These are phyloP conservation scores for Claviceps citrina DNA, from an alignment of 2,329 filamentous ascomycete species.

Conservation along the genomic window DNA sequence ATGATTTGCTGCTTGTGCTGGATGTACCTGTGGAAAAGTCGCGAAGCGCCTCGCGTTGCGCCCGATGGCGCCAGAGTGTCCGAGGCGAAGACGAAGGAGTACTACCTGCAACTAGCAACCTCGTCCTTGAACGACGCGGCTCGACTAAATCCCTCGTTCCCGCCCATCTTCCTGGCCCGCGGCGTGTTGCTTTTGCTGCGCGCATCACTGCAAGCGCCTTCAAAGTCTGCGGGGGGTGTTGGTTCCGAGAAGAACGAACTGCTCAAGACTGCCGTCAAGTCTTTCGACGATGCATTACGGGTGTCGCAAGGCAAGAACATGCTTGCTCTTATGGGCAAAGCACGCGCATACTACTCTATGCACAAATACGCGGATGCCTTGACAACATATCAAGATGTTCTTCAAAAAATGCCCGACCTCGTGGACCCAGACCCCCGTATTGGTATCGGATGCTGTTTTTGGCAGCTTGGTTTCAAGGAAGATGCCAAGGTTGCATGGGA, in stretches of 20 bases:
- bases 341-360: slow-evolving; percentile 72
- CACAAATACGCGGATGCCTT: slow-evolving; percentile 75
- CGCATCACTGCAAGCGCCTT: slow-evolving; percentile 66
- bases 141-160: slow-evolving; percentile 80
- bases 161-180: slow-evolving; percentile 78
- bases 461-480: slow-evolving; percentile 89
- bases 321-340: slow-evolving; percentile 81
- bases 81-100: slow-evolving; percentile 80
- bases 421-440: slow-evolving; percentile 90
- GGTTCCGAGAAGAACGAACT: slow-evolving; percentile 66
- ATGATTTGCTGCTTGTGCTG: slow-evolving; percentile 76
- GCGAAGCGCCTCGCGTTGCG: slow-evolving; percentile 52
- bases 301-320: slow-evolving; percentile 77
- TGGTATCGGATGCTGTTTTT: slow-evolving; percentile 91
- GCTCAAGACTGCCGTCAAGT: slow-evolving; percentile 72
- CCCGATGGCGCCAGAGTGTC: slow-evolving; percentile 48
- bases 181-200: slow-evolving; percentile 79
- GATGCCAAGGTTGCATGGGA: slow-evolving; percentile 88
- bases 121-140: slow-evolving; percentile 88
- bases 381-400: slow-evolving; percentile 69
- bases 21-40: slow-evolving; percentile 80
- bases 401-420: slow-evolving; percentile 73
- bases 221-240: slow-evolving; percentile 49
- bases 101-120: slow-evolving; percentile 82
- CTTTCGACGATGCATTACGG: slow-evolving; percentile 84